Evolutionary conservation across 768 basidiomycete species (phyloP).

Genomic region (Sporobolomyces phaffii): DNA sequence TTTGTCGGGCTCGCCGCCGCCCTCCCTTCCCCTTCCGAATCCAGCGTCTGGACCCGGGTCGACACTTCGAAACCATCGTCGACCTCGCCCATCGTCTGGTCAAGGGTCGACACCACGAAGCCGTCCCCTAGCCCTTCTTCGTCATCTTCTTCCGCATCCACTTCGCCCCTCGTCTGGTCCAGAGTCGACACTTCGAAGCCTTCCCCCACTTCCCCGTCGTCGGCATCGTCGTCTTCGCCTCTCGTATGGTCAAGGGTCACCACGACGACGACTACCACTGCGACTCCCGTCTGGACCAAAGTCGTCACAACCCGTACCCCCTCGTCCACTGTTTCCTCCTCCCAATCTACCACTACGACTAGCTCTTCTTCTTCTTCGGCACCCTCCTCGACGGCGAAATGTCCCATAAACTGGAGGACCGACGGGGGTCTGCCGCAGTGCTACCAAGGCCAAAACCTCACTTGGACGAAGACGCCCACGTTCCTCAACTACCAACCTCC

Average conservation of each 20-base stretch:
- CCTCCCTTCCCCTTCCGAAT: background rate
- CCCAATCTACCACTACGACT: background rate
- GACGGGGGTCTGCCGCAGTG: no score
- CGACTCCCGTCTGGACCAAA: background rate
- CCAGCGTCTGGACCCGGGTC: background rate
- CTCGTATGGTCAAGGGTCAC: no score
- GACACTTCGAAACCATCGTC: background rate
- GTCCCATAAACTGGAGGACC: no score
- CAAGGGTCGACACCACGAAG: background rate
- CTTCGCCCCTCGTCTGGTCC: no score
- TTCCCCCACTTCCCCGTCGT: no score
- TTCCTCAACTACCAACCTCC: background rate
- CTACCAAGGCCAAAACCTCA: background rate
- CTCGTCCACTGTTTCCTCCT: no score
- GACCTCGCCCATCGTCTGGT: conserved; percentile 1
- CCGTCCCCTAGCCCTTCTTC: no score
- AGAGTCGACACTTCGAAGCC: no score
- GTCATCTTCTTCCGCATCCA: no score
- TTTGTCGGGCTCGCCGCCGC: background rate
- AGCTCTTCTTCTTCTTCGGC: background rate
- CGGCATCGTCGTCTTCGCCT: no score
- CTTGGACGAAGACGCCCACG: background rate
- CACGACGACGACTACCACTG: background rate
- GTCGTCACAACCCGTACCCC: background rate
- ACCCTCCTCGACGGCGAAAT: no score